Conservation (phyloP, 148 eudicot species). For the Limonium bicolor region DNA sequence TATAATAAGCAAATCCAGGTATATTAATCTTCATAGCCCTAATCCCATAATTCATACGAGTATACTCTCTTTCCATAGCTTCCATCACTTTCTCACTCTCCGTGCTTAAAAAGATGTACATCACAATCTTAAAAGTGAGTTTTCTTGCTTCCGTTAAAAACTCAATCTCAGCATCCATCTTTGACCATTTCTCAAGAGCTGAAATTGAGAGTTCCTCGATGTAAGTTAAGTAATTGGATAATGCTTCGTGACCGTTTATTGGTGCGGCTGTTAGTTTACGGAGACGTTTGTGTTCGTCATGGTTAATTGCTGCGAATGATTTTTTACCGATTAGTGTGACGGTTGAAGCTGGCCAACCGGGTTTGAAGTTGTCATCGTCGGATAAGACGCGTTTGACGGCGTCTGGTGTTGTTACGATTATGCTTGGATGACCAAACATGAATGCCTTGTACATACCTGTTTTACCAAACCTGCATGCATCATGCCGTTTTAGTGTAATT, state of each 20-base stretch:
- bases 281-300: constrained; percentile 23
- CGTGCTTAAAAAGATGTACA: constrained; percentile 32
- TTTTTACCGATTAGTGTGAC: constrained; percentile 22
- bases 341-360: constrained; percentile 26
- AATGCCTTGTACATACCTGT: constrained; percentile 21
- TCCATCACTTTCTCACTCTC: constrained; percentile 21
- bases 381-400: constrained; percentile 18
- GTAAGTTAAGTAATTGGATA: constrained; percentile 18
- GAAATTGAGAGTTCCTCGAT: constrained; percentile 11
- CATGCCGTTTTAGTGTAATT: too few relatives aligned
- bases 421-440: constrained; percentile 26
- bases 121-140: constrained; percentile 30
- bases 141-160: constrained; percentile 34
- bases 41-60: constrained; percentile 25
- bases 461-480: constrained; percentile 9
- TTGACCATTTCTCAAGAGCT: constrained; percentile 19
- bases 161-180: constrained; percentile 17
- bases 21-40: constrained; percentile 39
- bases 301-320: constrained; percentile 21
- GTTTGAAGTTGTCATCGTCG: constrained; percentile 21
- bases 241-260: constrained; percentile 22
- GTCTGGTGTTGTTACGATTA: constrained; percentile 26
- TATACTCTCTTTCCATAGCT: constrained; percentile 35
- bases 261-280: constrained; percentile 19
- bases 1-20: constrained; percentile 37